Conservation (phyloP, 768 basidiomycete species). For the Jaapia argillacea region DNA sequence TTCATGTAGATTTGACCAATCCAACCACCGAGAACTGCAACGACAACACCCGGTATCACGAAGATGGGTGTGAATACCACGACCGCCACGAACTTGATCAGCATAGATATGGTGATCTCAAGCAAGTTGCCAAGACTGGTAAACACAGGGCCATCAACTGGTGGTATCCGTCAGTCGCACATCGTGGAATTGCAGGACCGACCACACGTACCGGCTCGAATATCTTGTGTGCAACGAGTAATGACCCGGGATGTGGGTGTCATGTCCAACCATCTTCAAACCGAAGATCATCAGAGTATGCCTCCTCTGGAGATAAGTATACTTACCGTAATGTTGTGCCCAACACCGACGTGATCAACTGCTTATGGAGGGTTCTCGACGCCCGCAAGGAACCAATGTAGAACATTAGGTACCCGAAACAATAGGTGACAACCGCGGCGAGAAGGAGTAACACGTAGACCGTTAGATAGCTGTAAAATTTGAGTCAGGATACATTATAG, state of each 20-base stretch:
- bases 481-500: neutral
- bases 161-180: neutral
- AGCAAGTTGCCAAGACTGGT: constrained; percentile 15
- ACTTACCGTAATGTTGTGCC: constrained; percentile 54
- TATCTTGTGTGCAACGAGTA: constrained; percentile 58
- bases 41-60: constrained; percentile 24
- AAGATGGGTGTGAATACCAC: constrained; percentile 28
- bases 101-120: constrained; percentile 22
- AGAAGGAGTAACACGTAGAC: constrained; percentile 30
- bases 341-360: constrained; percentile 42
- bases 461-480: constrained; percentile 34
- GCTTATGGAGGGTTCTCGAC: constrained; percentile 40
- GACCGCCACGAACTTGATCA: constrained; percentile 27
- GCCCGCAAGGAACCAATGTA: constrained; percentile 43
- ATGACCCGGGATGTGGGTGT: constrained; percentile 52
- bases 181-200: neutral
- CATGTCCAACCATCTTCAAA: constrained; percentile 35
- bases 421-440: constrained; percentile 20
- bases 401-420: constrained; percentile 19
- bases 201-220: constrained; percentile 22
- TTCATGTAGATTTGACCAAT: constrained; percentile 42
- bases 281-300: neutral
- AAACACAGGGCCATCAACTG: constrained; percentile 26
- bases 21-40: constrained; percentile 28
- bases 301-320: constrained; percentile 10